phyloP scores from a whole-genome alignment of 176 grass and related monocot species.

The Poa pratensis region DNA sequence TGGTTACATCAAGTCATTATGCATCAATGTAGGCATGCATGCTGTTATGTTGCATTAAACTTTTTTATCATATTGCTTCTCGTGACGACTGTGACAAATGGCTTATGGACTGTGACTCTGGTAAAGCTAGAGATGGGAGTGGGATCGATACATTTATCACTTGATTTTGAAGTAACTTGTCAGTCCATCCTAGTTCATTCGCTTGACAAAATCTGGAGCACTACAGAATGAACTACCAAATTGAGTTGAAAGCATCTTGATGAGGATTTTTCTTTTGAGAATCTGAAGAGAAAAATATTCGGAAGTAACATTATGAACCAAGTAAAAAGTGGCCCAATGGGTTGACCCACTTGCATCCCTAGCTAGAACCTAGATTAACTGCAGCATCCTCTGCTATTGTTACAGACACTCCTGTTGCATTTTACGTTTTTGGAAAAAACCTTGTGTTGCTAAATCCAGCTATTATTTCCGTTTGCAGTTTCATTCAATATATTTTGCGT shows the following conservation, averaged over 20 bases:
- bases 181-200: neutral
- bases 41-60: neutral
- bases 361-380: neutral
- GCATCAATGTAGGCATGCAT: neutral
- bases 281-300: too few relatives aligned
- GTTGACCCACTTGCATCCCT: neutral
- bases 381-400: neutral
- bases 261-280: too few relatives aligned
- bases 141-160: neutral
- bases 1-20: neutral
- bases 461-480: neutral
- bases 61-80: neutral
- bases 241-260: neutral
- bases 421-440: too few relatives aligned
- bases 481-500: neutral
- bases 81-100: neutral
- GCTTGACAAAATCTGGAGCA: neutral
- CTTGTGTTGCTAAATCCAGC: neutral
- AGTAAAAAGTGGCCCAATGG: neutral
- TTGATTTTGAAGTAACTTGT: neutral
- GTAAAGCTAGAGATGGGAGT: neutral
- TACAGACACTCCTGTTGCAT: neutral
- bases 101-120: neutral
- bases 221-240: neutral
- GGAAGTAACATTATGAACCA: neutral